These are phyloP conservation scores for Microdochium bolleyi DNA, from an alignment of 2,329 filamentous ascomycete species.

Conservation along the genomic window DNA sequence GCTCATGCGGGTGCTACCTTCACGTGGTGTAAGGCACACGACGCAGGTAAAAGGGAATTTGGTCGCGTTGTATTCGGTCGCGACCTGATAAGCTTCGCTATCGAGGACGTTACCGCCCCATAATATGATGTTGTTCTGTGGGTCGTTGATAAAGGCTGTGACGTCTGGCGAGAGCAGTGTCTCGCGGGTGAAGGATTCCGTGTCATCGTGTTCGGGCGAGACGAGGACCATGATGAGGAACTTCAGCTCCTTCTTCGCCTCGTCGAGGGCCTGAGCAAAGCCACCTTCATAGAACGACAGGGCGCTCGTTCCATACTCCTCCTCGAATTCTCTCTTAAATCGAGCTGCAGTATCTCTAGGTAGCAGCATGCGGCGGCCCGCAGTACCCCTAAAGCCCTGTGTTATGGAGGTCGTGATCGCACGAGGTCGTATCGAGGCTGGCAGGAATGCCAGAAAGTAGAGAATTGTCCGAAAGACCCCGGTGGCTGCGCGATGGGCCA, in stretches of 20 bases:
- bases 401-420: slow-evolving; percentile 45
- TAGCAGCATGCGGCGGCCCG: slow-evolving; percentile 66
- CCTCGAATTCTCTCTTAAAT: slow-evolving; percentile 89
- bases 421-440: slow-evolving; percentile 51
- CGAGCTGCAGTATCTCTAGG: slow-evolving; percentile 82
- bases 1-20: slow-evolving; percentile 82
- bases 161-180: slow-evolving; percentile 75
- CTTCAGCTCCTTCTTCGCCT: slow-evolving; percentile 84
- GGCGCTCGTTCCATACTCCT: slow-evolving; percentile 70
- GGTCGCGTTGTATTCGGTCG: slow-evolving; percentile 77
- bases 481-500: slow-evolving; percentile 66
- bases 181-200: slow-evolving; percentile 68
- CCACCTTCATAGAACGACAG: slow-evolving; percentile 81
- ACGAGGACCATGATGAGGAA: slow-evolving; percentile 84
- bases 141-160: slow-evolving; percentile 63
- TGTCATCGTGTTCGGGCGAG: slow-evolving; percentile 93
- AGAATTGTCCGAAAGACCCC: slow-evolving; percentile 64
- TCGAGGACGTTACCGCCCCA: slow-evolving; percentile 94
- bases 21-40: slow-evolving; percentile 78
- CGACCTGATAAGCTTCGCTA: slow-evolving; percentile 88
- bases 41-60: slow-evolving; percentile 88
- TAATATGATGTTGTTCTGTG: slow-evolving; percentile 70
- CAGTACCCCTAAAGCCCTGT: slow-evolving; percentile 49
- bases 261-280: slow-evolving; percentile 84
- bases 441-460: slow-evolving; percentile 74